Base-by-base conservation (phyloP, 495 filamentous ascomycete genomes). In the Parmelia sp. region DNA sequence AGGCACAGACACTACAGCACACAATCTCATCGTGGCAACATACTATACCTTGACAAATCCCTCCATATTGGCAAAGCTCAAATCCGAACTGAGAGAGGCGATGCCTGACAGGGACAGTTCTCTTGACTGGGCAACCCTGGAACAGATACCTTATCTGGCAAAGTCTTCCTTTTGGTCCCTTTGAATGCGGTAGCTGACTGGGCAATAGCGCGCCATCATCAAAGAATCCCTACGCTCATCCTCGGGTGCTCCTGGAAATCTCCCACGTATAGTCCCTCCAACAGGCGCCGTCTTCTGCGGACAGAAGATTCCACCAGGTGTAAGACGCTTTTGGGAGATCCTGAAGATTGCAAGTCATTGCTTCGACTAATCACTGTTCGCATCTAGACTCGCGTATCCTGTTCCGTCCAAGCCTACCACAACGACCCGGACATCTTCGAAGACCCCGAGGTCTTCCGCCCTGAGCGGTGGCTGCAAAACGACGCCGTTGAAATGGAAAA, bases 61-160 rank as follows among this genome's bases (percentile, higher is more conserved):
- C 17, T 31, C 27, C 11, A 58, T 67, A 12, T 42, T 63, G 39
- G 36, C 36, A 11, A 27, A 23, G 1, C 60, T 70, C 9, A 33
- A 47, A 23, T 35, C 49, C 27, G 69, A 69, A 21, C 40, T 70
- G 9, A n/a, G 57, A 55, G 36, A 40, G 7, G 63, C 67, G 66
- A 82, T 68, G 39, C 51, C 71, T 31, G 37, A 69, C 35, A 59
- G 25, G 12, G 42, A 59, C 23, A 31, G 62, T 72, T 69, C 60
- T 68, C 66, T 63, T 68, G 71, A 59, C 70, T 71, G 35, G 51
- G n/a, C 21, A 37, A 58, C 67, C 15, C 68, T 76, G 10, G 70
- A 77, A 63, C 72, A 66, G 27, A 68, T 71, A 51, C 74, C 75
- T 11, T 76, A 77, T 58, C 66, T 82, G 3, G 27, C 49, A 29